Evolutionary conservation across 2,329 filamentous ascomycete species (phyloP).

Genomic region (Xylaria sp.): DNA sequence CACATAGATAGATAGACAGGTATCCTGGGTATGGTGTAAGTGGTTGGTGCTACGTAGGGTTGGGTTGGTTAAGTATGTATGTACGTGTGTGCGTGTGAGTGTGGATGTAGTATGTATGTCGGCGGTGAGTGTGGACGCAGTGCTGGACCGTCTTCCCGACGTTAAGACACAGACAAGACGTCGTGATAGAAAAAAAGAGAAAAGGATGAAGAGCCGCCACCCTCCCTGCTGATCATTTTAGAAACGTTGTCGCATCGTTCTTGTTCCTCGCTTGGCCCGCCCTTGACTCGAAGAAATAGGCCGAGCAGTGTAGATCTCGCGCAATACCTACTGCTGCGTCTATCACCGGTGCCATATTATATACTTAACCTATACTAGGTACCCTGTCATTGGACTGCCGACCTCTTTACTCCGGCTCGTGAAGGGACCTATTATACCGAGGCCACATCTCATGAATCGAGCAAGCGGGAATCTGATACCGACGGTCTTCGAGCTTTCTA

Average conservation of each 20-base stretch:
- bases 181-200: conserved; percentile 24
- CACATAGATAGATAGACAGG: conserved; percentile 23
- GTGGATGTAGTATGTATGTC: conserved; percentile 10
- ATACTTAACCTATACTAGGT: neutral
- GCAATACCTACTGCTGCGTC: neutral
- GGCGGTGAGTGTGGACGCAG: conserved; percentile 31
- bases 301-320: conserved; percentile 13
- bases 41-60: conserved; percentile 37
- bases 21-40: conserved; percentile 20
- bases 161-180: neutral
- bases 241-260: conserved; percentile 17
- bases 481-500: conserved; percentile 1
- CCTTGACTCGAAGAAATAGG: conserved; percentile 17
- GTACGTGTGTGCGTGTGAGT: too few species aligned
- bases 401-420: conserved; percentile 1
- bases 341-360: conserved; percentile 10
- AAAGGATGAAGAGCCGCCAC: conserved; percentile 29
- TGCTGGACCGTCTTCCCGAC: conserved; percentile 39
- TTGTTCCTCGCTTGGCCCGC: conserved; percentile 11
- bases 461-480: conserved; percentile 10
- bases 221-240: neutral
- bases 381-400: conserved; percentile 12
- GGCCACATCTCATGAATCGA: conserved; percentile 18
- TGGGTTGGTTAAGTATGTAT: neutral
- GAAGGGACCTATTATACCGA: conserved; percentile 7